Percentiles rank a stretch among this genome's conserved stretches.
Conservation (phyloP, 805 yeast genomes). For the Candida fluviatilis region DNA sequence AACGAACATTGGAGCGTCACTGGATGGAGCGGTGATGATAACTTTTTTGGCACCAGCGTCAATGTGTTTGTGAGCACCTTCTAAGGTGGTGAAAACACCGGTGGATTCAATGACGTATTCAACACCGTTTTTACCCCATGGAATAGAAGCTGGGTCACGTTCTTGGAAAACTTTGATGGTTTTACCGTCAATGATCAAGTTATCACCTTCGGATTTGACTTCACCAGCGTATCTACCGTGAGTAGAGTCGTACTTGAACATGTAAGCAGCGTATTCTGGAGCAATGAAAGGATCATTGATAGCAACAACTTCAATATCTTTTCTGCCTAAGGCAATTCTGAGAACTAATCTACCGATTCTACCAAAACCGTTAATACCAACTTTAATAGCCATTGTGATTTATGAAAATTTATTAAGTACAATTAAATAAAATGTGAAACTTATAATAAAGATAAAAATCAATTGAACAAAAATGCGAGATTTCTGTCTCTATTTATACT, state of each 20-base stretch:
- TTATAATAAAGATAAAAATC: slow-evolving; percentile 5
- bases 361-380: slow-evolving; percentile 95
- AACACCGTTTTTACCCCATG: slow-evolving; percentile 83
- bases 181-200: slow-evolving; percentile 65
- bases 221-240: slow-evolving; percentile 83
- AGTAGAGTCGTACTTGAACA: slow-evolving; percentile 94
- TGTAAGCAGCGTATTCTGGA: slow-evolving; percentile 88
- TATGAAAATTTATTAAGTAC: background rate
- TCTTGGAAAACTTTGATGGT: slow-evolving; percentile 68
- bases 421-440: background rate
- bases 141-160: slow-evolving; percentile 80
- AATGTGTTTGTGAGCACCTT: slow-evolving; percentile 79
- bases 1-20: slow-evolving; percentile 94
- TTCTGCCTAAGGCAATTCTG: slow-evolving; percentile 72
- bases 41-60: slow-evolving; percentile 94
- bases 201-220: slow-evolving; percentile 55
- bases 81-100: slow-evolving; percentile 85
- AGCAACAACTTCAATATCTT: slow-evolving; percentile 78
- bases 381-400: slow-evolving; percentile 52
- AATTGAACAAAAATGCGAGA: background rate
- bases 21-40: slow-evolving; percentile 89
- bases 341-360: slow-evolving; percentile 89
- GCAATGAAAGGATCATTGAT: slow-evolving; percentile 90
- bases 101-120: slow-evolving; percentile 90
- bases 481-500: background rate